Conservation (phyloP, 2,329 filamentous ascomycete genomes). For the Hortaea werneckii region DNA sequence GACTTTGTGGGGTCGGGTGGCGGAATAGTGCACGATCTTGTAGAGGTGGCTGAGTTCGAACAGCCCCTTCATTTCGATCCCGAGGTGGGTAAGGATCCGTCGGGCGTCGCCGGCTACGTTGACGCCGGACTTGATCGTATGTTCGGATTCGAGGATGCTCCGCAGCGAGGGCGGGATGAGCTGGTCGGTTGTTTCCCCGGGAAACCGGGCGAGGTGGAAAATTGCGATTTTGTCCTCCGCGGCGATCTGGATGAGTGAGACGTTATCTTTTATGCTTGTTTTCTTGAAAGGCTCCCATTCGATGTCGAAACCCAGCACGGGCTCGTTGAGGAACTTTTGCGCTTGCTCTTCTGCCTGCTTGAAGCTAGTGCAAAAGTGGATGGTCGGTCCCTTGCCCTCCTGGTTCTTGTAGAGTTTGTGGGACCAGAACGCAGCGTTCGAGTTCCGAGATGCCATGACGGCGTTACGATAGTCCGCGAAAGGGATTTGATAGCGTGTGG, state of each 20-base stretch:
- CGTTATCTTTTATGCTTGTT: constrained; percentile 52
- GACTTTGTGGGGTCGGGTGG: constrained; percentile 44
- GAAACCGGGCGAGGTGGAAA: constrained; percentile 62
- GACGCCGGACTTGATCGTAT: constrained; percentile 67
- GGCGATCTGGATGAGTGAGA: constrained; percentile 76
- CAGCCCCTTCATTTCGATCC: constrained; percentile 53
- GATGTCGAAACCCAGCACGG: constrained; percentile 76
- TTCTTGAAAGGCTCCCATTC: constrained; percentile 58
- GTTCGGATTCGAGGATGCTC: constrained; percentile 59
- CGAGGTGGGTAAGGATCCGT: constrained; percentile 56
- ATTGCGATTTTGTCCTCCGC: constrained; percentile 66
- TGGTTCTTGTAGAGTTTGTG: constrained; percentile 56
- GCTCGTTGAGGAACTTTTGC: constrained; percentile 56
- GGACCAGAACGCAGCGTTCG: constrained; percentile 44
- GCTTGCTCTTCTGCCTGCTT: constrained; percentile 57
- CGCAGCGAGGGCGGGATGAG: constrained; percentile 63
- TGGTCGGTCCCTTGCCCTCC: constrained; percentile 45
- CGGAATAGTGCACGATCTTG: constrained; percentile 61
- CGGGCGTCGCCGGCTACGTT: constrained; percentile 57
- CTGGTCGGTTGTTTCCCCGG: constrained; percentile 34
- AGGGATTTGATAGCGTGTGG: constrained; percentile 15
- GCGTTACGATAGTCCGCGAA: constrained; percentile 17
- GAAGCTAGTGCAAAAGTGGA: constrained; percentile 68
- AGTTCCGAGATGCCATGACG: constrained; percentile 17
- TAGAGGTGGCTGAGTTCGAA: constrained; percentile 79